A percentile compares a stretch with the other conserved stretches of the same genome.
phyloP scores from a whole-genome alignment of 441 rosid species.

The Aquilaria agallochum region DNA sequence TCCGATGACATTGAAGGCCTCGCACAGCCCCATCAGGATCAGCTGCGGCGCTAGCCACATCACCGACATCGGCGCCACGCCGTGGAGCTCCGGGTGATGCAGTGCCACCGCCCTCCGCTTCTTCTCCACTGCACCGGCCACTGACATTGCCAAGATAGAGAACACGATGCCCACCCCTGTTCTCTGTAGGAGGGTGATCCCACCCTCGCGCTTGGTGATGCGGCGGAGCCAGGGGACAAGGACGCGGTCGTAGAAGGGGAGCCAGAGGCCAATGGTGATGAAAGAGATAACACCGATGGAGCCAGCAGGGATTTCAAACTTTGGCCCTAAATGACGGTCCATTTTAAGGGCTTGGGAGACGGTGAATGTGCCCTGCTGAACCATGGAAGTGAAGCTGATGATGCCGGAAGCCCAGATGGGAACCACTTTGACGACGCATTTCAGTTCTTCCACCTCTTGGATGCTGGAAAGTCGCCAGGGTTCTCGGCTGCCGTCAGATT shows the following conservation, averaged over 20 bases:
- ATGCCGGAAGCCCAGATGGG: constrained; percentile 58
- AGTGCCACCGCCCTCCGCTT: constrained; percentile 39
- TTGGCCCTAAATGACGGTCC: constrained; percentile 61
- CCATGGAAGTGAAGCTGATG: constrained; percentile 36
- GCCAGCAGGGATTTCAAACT: constrained; percentile 62
- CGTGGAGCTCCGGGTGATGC: constrained; percentile 17
- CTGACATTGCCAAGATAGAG: constrained; percentile 48
- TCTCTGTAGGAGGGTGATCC: constrained; percentile 58
- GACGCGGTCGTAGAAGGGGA: constrained; percentile 68
- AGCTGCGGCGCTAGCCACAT: constrained; percentile 81
- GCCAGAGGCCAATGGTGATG: constrained; percentile 60
- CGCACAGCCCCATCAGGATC: constrained; percentile 54
- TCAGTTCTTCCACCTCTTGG: constrained; percentile 65
- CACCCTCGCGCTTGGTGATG: constrained; percentile 57
- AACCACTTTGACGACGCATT: constrained; percentile 45
- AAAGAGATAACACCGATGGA: constrained; percentile 38
- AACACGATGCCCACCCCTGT: constrained; percentile 55
- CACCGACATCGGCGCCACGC: constrained; percentile 38
- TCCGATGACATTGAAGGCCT: constrained; percentile 63
- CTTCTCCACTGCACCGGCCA: constrained; percentile 51
- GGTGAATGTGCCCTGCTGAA: constrained; percentile 48
- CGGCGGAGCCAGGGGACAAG: constrained; percentile 47
- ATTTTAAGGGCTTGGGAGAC: constrained; percentile 52
- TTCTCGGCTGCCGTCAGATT: constrained; percentile 32
- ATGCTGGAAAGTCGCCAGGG: constrained; percentile 51